phyloP scores from a whole-genome alignment of 2,329 filamentous ascomycete species.

The Neopestalotiopsis clavispora region DNA sequence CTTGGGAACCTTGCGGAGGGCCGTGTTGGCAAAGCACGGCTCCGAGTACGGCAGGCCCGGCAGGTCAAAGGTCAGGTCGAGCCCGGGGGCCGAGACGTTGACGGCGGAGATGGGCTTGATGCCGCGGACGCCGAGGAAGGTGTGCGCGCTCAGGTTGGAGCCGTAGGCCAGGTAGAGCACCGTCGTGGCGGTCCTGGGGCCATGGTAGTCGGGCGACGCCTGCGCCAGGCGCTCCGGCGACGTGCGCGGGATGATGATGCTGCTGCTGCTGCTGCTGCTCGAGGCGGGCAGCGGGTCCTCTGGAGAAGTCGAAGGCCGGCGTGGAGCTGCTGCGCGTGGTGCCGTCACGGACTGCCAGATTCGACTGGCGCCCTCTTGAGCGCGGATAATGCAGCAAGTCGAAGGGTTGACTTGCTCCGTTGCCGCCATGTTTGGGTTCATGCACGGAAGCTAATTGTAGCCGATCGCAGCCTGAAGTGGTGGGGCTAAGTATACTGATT shows the following conservation, averaged over 20 bases:
- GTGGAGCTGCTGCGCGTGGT: background rate
- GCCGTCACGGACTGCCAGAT: slow-evolving; percentile 5
- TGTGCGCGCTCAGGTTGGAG: slow-evolving; percentile 82
- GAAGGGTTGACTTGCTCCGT: background rate
- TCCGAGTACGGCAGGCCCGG: slow-evolving; percentile 85
- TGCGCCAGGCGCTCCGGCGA: slow-evolving; percentile 43
- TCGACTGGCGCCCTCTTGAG: background rate
- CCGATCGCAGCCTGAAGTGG: too few relatives aligned
- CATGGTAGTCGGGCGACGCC: slow-evolving; percentile 28
- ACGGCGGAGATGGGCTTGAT: slow-evolving; percentile 82
- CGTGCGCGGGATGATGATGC: slow-evolving; percentile 38
- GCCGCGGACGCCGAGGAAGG: slow-evolving; percentile 77
- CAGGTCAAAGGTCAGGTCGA: slow-evolving; percentile 83
- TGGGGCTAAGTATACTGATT: background rate
- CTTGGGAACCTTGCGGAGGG: slow-evolving; percentile 59
- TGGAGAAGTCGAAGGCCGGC: background rate
- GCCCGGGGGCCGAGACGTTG: slow-evolving; percentile 79
- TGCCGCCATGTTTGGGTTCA: background rate
- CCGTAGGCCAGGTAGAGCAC: slow-evolving; percentile 88
- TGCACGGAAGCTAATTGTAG: background rate
- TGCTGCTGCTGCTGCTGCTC: slow-evolving; percentile 17
- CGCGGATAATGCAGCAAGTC: background rate
- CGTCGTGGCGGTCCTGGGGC: slow-evolving; percentile 42
- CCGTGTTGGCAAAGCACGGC: slow-evolving; percentile 90
- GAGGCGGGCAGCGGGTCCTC: slow-evolving; percentile 31